Conservation (phyloP, 768 basidiomycete species). For the Thelephora aurantiotincta region DNA sequence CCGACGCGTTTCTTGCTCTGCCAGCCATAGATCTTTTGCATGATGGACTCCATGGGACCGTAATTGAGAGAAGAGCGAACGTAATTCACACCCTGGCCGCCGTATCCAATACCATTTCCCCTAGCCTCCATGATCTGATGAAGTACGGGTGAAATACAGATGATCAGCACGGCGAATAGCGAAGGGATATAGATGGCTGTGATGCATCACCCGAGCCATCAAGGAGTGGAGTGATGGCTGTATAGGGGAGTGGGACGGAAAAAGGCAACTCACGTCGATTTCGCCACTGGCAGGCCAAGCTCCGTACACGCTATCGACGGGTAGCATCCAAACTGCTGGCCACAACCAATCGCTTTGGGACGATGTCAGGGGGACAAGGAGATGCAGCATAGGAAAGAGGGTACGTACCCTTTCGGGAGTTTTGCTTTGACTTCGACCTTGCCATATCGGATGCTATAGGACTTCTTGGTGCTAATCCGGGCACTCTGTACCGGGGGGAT, state of each 20-base stretch:
- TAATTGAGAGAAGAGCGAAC: slow-evolving; percentile 52
- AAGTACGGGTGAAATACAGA: not conserved
- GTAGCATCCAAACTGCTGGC: slow-evolving; percentile 33
- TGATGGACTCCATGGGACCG: slow-evolving; percentile 34
- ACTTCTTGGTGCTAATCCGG: slow-evolving; percentile 35
- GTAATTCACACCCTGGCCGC: slow-evolving; percentile 29
- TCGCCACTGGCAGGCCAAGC: slow-evolving; percentile 41
- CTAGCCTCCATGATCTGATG: slow-evolving; percentile 38
- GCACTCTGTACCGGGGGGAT: slow-evolving; percentile 44
- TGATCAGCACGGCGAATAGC: not conserved
- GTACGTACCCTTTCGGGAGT: slow-evolving; percentile 15
- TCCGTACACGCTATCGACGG: slow-evolving; percentile 30
- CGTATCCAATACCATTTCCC: slow-evolving; percentile 30
- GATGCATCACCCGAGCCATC: not conserved
- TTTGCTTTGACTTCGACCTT: slow-evolving; percentile 31
- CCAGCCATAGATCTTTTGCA: slow-evolving; percentile 30
- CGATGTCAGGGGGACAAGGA: slow-evolving; percentile 20
- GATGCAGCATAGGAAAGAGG: slow-evolving; percentile 6
- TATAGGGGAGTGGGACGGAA: not conserved
- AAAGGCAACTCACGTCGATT: slow-evolving; percentile 34
- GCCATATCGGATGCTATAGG: slow-evolving; percentile 36
- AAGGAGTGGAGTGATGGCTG: not conserved
- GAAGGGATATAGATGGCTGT: not conserved
- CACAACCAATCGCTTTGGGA: slow-evolving; percentile 30
- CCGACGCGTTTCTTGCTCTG: slow-evolving; percentile 27